Conservation (phyloP, 2,329 filamentous ascomycete genomes). For the Aspergillus pseudonomiae region DNA sequence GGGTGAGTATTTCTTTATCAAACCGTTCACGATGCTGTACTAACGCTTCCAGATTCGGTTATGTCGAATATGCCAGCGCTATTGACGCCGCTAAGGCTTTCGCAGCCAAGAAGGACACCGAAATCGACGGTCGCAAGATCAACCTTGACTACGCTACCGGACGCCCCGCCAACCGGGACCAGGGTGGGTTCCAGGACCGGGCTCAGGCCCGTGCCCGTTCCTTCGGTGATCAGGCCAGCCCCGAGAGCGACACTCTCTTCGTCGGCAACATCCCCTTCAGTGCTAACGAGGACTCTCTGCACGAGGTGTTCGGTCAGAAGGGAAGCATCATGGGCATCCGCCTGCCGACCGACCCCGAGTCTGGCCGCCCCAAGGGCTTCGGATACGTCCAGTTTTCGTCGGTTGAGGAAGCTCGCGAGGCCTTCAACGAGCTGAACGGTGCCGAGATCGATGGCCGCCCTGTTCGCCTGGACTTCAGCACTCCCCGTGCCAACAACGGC, state of each 20-base stretch:
- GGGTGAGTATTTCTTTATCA: conserved; percentile 55
- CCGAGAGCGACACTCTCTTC: conserved; percentile 84
- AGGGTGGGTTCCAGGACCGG: conserved; percentile 63
- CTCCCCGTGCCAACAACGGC: conserved; percentile 63
- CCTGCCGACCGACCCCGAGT: conserved; percentile 84
- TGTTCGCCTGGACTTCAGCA: conserved; percentile 81
- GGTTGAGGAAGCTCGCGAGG: conserved; percentile 79
- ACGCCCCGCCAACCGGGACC: conserved; percentile 59
- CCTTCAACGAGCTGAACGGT: conserved; percentile 71
- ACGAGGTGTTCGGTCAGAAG: conserved; percentile 72
- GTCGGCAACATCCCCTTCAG: conserved; percentile 90
- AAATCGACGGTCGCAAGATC: conserved; percentile 73
- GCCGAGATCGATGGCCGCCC: conserved; percentile 71
- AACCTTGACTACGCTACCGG: conserved; percentile 79
- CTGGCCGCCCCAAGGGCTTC: conserved; percentile 85
- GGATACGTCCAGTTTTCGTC: conserved; percentile 85
- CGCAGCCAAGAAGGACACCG: conserved; percentile 72
- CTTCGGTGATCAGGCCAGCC: conserved; percentile 78
- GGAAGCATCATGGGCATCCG: conserved; percentile 76
- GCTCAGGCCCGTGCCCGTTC: conserved; percentile 53
- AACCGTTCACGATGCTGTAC: neutral
- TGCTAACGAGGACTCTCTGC: conserved; percentile 74
- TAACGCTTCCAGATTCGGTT: conserved; percentile 67
- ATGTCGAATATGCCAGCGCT: conserved; percentile 78
- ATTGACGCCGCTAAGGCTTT: conserved; percentile 72